Base-by-base conservation (phyloP, 108 stramenopile genomes). In the Pseudonitzschia pungens region DNA sequence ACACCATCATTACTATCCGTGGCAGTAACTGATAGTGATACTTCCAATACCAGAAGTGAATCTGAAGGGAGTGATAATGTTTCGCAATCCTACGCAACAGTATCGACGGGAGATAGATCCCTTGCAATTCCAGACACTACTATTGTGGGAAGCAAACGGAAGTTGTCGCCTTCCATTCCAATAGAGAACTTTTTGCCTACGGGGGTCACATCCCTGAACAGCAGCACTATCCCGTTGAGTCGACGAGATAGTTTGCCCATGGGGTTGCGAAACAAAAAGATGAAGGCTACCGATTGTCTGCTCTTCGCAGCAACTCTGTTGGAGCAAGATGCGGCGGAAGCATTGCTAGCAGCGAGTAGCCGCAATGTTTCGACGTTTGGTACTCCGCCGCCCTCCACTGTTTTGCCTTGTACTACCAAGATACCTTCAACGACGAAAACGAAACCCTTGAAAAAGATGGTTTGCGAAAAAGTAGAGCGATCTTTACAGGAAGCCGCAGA, bases 271-370 rank as follows among this genome's bases (percentile, higher is more conserved):
- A 78, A 78, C 57, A 78, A 78, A 59, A 67, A 62, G 41, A 78
- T 78, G 77, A 72, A 78, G 48, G 40, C 77, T 6, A 78, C 77
- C 0, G 77, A 78, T 27, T 78, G 77, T 41, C 65, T 78, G 18
- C 51, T 78, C 36, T 78, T 72, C 65, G 77, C 77, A 6, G 77
- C 77, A 27, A 62, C 77, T 16, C 28, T 78, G 21, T 62, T 78
- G 27, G 68, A 69, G 22, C 50, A 50, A 52, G 76, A 55, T 7
- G 69, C 45, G n/a, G 54, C 28, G 14, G 64, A 0, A 65, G 41
- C 36, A 58, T 58, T 58, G 14, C 21, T 22, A 8, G 57, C 29
- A 58, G 27, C 29, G 27, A 58, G 29, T 5, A 58, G 14, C 57
- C 6, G 27, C 15, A 58, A 22, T 15, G 32, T 20, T n/a, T n/a